A percentile compares a stretch with the other conserved stretches of the same genome.
Evolutionary conservation across 2,329 filamentous ascomycete species (phyloP).

Genomic region (Seiridium cupressi): DNA sequence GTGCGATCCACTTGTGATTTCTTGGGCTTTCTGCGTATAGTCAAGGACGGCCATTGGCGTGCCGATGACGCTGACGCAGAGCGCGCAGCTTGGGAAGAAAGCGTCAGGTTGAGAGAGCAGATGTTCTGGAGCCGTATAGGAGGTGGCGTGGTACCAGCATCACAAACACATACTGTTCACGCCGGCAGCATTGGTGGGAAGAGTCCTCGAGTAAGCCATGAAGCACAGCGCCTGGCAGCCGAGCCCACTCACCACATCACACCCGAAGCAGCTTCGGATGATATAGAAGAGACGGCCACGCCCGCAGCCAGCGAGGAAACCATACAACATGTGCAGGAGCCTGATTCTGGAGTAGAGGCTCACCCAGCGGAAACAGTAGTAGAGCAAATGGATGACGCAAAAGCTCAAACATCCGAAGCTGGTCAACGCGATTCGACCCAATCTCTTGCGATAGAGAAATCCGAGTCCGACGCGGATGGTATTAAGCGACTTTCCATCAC

Average conservation of each 20-base stretch:
- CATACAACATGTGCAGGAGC: neutral
- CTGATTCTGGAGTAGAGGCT: neutral
- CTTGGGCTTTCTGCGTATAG: constrained; percentile 83
- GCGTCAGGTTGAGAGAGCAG: constrained; percentile 81
- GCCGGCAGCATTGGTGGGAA: constrained; percentile 24
- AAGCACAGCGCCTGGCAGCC: constrained; percentile 13
- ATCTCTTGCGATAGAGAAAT: constrained; percentile 15
- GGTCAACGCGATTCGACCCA: constrained; percentile 15
- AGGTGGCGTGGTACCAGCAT: constrained; percentile 78
- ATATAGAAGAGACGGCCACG: neutral
- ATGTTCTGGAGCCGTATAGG: constrained; percentile 98
- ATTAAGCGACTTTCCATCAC: constrained; percentile 33
- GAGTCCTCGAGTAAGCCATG: constrained; percentile 33
- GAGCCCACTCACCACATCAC: neutral
- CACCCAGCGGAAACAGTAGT: neutral
- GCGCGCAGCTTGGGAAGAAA: constrained; percentile 91
- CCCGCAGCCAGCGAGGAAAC: neutral
- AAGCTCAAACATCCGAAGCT: neutral
- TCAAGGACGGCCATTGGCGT: constrained; percentile 90
- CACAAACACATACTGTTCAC: constrained; percentile 22
- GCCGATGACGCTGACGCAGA: constrained; percentile 81
- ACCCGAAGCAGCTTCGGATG: neutral
- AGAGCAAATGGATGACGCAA: neutral
- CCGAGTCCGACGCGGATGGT: constrained; percentile 24
- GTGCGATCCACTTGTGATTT: constrained; percentile 91